Base-by-base conservation (phyloP, 768 basidiomycete genomes). In the Psilocybe cyanescens region DNA sequence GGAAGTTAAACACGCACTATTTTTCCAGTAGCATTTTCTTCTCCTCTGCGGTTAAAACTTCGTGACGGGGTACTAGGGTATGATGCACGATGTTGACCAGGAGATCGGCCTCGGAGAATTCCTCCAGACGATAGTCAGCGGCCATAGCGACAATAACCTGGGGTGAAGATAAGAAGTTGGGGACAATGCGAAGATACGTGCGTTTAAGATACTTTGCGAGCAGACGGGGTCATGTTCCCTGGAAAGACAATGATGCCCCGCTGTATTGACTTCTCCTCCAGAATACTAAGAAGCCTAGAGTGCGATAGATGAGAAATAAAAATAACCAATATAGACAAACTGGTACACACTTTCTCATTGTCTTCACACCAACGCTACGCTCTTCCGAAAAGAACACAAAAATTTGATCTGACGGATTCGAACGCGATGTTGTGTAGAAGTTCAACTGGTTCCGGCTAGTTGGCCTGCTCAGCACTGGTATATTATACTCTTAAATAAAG, bases 41-140 rank as follows among this genome's bases (percentile, higher is more conserved):
- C 72, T 97, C 90, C 63, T 95, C 92, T 29, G 84, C 76, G 12
- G 85, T 84, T 63, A 99, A 83, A 61, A 99, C 88, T 66, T 96
- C 90, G 73, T 99, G 97, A 62, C 84, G 86, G 49, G 97, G 97
- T 1, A 99, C 97, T 39, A 99, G 84, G 19, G 92, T 92, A 71
- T 99, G 97, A 69, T 95, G 91, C 4, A 94, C 95, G 70, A 99
- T 99, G 76, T 99, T 99, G 65, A 99, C 97, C 5, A 99, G 84
- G 16, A 99, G 80, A 74, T 98, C 97, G 9, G 95, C 87, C 76
- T 99, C 97, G 17, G 95, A 92, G 74, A 99, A 99, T 68, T 97
- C 96, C 73, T 99, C 97, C 37, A 99, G 83, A 55, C 87, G 85
- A 77, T 91, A 98, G 68, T 92, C 87, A 5, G 83, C 77, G 33